Evolutionary conservation across 83 land plant species (phyloP).

Genomic region (Thuja plicata): DNA sequence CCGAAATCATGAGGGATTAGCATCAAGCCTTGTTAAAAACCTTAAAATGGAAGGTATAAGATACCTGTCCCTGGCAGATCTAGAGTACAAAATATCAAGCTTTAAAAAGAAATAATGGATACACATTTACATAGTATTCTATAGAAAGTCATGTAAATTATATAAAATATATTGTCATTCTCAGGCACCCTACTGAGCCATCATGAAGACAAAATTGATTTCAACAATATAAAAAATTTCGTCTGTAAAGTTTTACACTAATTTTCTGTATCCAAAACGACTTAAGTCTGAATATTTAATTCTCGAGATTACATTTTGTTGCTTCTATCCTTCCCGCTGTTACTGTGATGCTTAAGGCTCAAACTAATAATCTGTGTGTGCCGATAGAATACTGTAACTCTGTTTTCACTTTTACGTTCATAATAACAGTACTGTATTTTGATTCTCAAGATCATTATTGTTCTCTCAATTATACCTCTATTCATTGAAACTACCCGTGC

Average conservation of each 20-base stretch:
- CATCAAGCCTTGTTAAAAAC: neutral
- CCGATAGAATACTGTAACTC: no score
- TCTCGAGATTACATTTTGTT: neutral
- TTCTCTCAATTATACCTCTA: no score
- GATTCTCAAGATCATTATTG: no score
- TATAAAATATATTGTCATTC: neutral
- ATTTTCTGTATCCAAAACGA: neutral
- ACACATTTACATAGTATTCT: neutral
- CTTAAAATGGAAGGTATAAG: neutral
- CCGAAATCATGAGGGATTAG: neutral
- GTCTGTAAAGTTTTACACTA: neutral
- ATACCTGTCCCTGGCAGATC: neutral
- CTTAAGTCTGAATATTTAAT: no score
- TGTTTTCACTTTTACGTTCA: no score
- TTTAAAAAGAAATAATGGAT: no score
- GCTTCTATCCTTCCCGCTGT: no score
- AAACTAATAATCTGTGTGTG: no score
- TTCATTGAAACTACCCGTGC: no score
- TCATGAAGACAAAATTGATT: neutral
- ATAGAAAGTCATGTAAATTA: neutral
- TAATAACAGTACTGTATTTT: no score
- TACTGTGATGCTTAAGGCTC: no score
- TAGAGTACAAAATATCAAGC: neutral
- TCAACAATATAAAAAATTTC: neutral
- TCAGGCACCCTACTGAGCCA: neutral